These are phyloP conservation scores for Gautieria morchelliformis DNA, from an alignment of 768 basidiomycete species.

Conservation along the genomic window DNA sequence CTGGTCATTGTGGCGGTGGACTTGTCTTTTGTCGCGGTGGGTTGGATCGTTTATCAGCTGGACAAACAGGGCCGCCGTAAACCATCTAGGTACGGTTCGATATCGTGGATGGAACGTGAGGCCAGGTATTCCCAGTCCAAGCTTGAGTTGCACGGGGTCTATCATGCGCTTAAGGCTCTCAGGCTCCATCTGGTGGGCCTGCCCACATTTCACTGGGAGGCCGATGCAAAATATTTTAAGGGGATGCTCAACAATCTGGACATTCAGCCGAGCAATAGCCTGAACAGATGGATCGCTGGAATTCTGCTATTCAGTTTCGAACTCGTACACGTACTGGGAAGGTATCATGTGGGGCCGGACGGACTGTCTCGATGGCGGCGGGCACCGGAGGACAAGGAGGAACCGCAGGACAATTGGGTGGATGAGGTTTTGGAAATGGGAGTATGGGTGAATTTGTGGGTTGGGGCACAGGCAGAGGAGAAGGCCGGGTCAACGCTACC, in stretches of 20 bases:
- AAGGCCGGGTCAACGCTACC: neutral
- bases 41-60: slow-evolving; percentile 15
- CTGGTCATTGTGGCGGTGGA: slow-evolving; percentile 16
- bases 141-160: slow-evolving; percentile 30
- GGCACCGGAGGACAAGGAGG: neutral
- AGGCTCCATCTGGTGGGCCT: slow-evolving; percentile 23
- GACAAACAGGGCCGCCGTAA: neutral
- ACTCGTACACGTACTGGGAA: slow-evolving; percentile 19
- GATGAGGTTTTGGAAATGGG: neutral
- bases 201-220: slow-evolving; percentile 20
- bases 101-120: slow-evolving; percentile 22
- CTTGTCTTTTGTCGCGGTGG: slow-evolving; percentile 14
- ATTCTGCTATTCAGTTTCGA: neutral
- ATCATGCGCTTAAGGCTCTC: slow-evolving; percentile 21
- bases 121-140: slow-evolving; percentile 30
- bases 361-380: slow-evolving; percentile 13
- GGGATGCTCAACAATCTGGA: slow-evolving; percentile 18
- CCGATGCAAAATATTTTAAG: slow-evolving; percentile 21
- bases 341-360: slow-evolving; percentile 12
- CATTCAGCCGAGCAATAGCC: neutral
- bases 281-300: slow-evolving; percentile 1
- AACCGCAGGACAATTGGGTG: slow-evolving; percentile 4
- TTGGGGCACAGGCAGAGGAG: neutral
- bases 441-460: slow-evolving; percentile 1
- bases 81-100: slow-evolving; percentile 23